These are phyloP conservation scores for Aspergillus hiratsukae DNA, from an alignment of 2,329 filamentous ascomycete species.

Conservation along the genomic window DNA sequence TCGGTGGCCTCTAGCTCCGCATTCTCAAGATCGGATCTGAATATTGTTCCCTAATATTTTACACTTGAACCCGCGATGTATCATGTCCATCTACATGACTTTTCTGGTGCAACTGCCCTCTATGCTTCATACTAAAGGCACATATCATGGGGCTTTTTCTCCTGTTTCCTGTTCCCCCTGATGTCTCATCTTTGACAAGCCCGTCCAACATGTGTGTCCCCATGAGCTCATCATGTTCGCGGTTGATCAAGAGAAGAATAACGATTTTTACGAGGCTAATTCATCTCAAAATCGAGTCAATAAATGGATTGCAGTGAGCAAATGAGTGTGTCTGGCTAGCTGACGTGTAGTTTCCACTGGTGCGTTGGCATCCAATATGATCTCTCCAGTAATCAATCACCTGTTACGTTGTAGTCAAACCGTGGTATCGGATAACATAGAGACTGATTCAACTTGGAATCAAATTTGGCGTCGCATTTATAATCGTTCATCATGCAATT, in stretches of 20 bases:
- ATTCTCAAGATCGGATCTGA: slow-evolving; percentile 1
- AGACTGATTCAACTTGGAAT: neutral
- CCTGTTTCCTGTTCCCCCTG: slow-evolving; percentile 9
- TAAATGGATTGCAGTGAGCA: slow-evolving; percentile 11
- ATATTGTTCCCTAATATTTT: slow-evolving; percentile 3
- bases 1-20: slow-evolving; percentile 1
- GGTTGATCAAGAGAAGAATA: slow-evolving; percentile 2
- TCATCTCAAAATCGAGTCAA: slow-evolving; percentile 6
- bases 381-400: neutral
- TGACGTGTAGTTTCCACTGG: neutral
- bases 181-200: slow-evolving; percentile 9
- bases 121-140: slow-evolving; percentile 6
- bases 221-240: neutral
- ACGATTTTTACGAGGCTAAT: slow-evolving; percentile 10
- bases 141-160: slow-evolving; percentile 9
- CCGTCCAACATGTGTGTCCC: slow-evolving; percentile 12
- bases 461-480: neutral
- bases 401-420: neutral
- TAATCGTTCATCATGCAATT: neutral
- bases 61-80: slow-evolving; percentile 8
- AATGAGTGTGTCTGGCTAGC: slow-evolving; percentile 5
- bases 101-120: slow-evolving; percentile 7
- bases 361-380: neutral
- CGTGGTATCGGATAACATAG: neutral
- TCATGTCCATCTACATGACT: slow-evolving; percentile 11